Evolutionary conservation across 2,329 filamentous ascomycete species (phyloP).

Genomic region (Hymenotorrendiella dingleyae): DNA sequence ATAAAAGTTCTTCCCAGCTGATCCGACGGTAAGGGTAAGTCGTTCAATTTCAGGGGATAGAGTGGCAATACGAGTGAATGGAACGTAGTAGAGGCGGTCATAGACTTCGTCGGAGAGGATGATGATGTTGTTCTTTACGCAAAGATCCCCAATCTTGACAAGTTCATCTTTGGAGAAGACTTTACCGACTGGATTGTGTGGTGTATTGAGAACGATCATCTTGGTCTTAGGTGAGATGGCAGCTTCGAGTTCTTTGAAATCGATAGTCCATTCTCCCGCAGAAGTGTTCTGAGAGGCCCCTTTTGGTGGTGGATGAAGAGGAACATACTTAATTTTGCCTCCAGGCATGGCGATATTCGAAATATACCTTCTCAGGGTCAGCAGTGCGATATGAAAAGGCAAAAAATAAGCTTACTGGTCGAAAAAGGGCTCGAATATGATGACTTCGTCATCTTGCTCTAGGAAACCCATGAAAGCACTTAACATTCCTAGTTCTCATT

Average conservation of each 20-base stretch:
- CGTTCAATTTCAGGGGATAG: conserved; percentile 84
- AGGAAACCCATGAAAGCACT: conserved; percentile 98
- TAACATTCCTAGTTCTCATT: conserved; percentile 63
- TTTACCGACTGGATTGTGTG: conserved; percentile 93
- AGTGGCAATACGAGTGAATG: conserved; percentile 88
- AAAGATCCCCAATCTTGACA: conserved; percentile 76
- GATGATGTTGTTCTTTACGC: conserved; percentile 87
- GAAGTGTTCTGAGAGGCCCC: conserved; percentile 76
- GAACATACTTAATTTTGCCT: conserved; percentile 90
- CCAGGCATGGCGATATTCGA: conserved; percentile 98
- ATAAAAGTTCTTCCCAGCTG: conserved; percentile 97
- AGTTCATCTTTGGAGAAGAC: conserved; percentile 84
- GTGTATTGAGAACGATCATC: conserved; percentile 90
- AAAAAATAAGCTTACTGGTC: conserved; percentile 61
- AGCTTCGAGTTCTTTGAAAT: conserved; percentile 74
- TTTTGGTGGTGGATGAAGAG: conserved; percentile 80
- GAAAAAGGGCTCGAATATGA: conserved; percentile 97
- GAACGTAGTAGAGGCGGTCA: conserved; percentile 89
- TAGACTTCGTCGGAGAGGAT: conserved; percentile 93
- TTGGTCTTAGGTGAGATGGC: conserved; percentile 83
- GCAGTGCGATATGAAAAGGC: not conserved
- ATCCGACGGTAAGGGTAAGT: conserved; percentile 88
- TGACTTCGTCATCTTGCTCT: conserved; percentile 90
- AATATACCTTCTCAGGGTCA: conserved; percentile 57
- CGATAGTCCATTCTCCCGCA: conserved; percentile 80